Percentiles rank a stretch among this genome's conserved stretches.
Conservation (phyloP, 2,329 filamentous ascomycete species). For the Diplodia corticola region DNA sequence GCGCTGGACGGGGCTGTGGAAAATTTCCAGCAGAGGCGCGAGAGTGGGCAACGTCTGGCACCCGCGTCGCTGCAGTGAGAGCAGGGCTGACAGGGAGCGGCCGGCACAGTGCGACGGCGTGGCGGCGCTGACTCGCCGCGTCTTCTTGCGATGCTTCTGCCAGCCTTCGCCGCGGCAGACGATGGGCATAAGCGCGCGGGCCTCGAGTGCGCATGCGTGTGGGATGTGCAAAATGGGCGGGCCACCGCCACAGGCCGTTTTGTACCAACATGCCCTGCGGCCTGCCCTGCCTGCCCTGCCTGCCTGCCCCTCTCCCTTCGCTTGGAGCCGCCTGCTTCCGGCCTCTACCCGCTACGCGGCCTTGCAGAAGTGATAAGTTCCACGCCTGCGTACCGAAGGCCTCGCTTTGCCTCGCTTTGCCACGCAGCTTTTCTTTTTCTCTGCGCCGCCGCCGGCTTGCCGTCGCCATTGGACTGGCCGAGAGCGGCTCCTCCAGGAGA, state of each 20-base stretch:
- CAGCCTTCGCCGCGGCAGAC: slow-evolving; percentile 4
- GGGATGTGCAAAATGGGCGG: background rate
- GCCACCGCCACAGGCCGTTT: background rate
- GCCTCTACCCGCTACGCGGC: background rate
- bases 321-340: background rate
- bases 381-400: background rate
- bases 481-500: background rate
- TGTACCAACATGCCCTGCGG: background rate
- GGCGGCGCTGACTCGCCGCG: slow-evolving; percentile 10
- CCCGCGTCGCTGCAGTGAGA: slow-evolving; percentile 18
- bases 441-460: background rate
- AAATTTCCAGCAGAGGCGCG: slow-evolving; percentile 10
- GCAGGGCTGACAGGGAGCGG: slow-evolving; percentile 19
- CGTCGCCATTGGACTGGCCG: background rate
- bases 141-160: slow-evolving; percentile 11
- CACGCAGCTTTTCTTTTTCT: background rate
- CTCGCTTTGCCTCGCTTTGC: background rate
- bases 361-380: background rate
- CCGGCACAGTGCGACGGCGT: slow-evolving; percentile 10
- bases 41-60: slow-evolving; percentile 19
- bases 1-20: slow-evolving; percentile 12
- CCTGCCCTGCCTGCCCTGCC: no score
- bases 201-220: background rate
- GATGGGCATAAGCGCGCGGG: background rate
- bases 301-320: background rate